Conservation (phyloP, 257 asterid genomes). For the Forsythia viridissima region DNA sequence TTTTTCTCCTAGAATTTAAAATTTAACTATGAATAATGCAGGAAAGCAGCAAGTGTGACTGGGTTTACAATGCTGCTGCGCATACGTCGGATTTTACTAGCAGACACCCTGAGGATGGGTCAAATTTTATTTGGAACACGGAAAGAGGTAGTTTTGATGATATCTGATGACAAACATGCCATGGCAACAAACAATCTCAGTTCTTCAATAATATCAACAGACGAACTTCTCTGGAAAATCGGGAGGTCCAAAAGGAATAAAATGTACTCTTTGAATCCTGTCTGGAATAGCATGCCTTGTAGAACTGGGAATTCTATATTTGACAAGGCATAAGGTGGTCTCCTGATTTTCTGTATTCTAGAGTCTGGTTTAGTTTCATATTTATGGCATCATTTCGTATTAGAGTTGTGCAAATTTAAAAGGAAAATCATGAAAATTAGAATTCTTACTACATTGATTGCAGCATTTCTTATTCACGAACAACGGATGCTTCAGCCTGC, state of each 20-base stretch:
- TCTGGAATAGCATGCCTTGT: conserved; percentile 16
- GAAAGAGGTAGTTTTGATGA: conserved; percentile 10
- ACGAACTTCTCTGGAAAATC: background rate
- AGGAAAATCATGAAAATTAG: background rate
- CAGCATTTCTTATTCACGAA: conserved; percentile 18
- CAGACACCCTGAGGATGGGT: background rate
- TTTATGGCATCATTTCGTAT: background rate
- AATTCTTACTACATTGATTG: conserved; percentile 18
- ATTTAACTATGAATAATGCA: background rate
- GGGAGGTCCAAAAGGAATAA: background rate
- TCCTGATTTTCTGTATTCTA: background rate
- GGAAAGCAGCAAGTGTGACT: background rate
- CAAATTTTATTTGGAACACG: background rate
- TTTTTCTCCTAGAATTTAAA: background rate
- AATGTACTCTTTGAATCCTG: conserved; percentile 6
- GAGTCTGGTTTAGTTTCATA: conserved; percentile 17
- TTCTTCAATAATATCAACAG: background rate
- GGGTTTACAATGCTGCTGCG: conserved; percentile 9
- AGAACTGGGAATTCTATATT: background rate
- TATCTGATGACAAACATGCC: conserved; percentile 26
- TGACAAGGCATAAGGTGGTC: background rate
- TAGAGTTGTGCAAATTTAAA: background rate
- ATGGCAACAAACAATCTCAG: conserved; percentile 26
- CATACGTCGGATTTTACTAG: background rate
- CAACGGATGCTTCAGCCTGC: conserved; percentile 27